phyloP scores from a whole-genome alignment of 2,329 filamentous ascomycete genomes.

The Neopestalotiopsis rosae region DNA sequence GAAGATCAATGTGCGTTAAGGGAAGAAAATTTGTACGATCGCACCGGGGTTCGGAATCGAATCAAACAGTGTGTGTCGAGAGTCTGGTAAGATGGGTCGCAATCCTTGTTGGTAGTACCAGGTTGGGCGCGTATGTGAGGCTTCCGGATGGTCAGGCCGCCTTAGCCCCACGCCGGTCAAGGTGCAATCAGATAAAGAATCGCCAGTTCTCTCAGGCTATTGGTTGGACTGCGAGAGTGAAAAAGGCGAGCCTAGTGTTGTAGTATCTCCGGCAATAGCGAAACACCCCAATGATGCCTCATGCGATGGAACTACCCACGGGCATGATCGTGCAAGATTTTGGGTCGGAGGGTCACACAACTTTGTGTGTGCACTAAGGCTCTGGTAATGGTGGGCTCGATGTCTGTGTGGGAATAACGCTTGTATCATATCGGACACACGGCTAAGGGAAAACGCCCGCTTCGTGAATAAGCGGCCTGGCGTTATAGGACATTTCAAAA shows the following conservation, averaged over 20 bases:
- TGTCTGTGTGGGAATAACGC: neutral
- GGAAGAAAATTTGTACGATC: conserved; percentile 8
- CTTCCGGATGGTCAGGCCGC: conserved; percentile 51
- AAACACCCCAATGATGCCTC: conserved; percentile 6
- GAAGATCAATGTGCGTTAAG: conserved; percentile 3
- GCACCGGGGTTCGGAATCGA: conserved; percentile 5
- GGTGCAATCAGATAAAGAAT: conserved; percentile 54
- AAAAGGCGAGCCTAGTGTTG: conserved; percentile 13
- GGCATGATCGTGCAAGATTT: neutral
- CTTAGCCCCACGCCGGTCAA: conserved; percentile 45
- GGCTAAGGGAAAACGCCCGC: neutral
- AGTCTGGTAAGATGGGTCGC: conserved; percentile 10
- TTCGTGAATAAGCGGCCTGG: neutral
- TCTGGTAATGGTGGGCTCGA: conserved; percentile 4
- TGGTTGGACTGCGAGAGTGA: conserved; percentile 38
- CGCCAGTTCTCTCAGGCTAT: conserved; percentile 41
- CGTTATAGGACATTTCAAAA: conserved; percentile 18
- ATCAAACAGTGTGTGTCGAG: conserved; percentile 13
- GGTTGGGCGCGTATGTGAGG: conserved; percentile 58
- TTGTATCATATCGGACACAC: neutral
- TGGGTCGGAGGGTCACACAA: conserved; percentile 3
- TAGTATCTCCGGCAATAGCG: conserved; percentile 4
- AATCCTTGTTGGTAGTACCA: conserved; percentile 45
- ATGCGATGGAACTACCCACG: neutral
- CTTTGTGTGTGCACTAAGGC: neutral